A percentile compares a stretch with the other conserved stretches of the same genome.
Evolutionary conservation across 176 grass and related monocot genomes (phyloP).

Genomic region (Carex pumila): DNA sequence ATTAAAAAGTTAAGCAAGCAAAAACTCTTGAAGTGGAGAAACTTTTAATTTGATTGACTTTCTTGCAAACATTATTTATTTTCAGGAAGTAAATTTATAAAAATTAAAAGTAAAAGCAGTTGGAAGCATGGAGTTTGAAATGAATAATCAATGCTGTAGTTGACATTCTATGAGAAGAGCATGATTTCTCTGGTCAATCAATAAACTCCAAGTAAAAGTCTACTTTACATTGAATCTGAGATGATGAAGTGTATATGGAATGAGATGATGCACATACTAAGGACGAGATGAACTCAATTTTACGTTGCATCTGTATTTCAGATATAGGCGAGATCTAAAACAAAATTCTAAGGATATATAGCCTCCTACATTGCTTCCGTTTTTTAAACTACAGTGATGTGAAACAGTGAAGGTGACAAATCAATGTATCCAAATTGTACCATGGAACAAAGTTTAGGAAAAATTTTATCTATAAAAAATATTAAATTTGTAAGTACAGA

Average conservation of each 20-base stretch:
- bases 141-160: neutral
- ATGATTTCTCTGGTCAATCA: neutral
- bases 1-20: neutral
- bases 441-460: neutral
- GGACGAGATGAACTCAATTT: neutral
- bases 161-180: neutral
- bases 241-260: neutral
- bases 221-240: neutral
- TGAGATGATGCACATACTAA: neutral
- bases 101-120: neutral
- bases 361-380: too few relatives aligned
- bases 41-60: neutral
- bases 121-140: neutral
- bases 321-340: neutral
- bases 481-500: too few relatives aligned
- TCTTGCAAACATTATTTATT: neutral
- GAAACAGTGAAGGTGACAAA: too few relatives aligned
- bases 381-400: too few relatives aligned
- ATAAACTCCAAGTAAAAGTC: neutral
- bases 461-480: too few relatives aligned
- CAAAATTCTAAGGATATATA: neutral
- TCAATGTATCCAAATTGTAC: neutral
- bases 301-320: neutral
- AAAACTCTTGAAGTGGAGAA: neutral
- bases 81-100: neutral